Percentiles rank a stretch among this genome's conserved stretches.
phyloP scores from a whole-genome alignment of 2,329 filamentous ascomycete species.

The Trichoderma atrobrunneum region DNA sequence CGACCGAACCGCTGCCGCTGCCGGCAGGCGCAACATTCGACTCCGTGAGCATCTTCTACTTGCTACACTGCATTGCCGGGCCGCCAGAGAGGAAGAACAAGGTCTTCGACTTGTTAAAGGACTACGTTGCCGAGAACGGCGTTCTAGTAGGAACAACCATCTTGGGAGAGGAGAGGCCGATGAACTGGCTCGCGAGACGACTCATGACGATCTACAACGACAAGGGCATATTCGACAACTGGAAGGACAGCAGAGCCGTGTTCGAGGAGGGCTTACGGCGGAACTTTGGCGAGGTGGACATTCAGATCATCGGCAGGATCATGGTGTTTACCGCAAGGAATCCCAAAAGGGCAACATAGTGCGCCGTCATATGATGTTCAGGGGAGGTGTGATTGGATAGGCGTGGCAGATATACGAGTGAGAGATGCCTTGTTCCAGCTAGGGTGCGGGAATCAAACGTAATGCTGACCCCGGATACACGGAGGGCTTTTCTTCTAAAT shows the following conservation, averaged over 20 bases:
- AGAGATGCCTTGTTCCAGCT: not conserved
- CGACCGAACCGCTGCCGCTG: conserved; percentile 34
- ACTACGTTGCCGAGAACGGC: conserved; percentile 23
- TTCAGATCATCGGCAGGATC: conserved; percentile 37
- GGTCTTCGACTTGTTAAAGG: conserved; percentile 21
- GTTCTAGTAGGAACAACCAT: conserved; percentile 29
- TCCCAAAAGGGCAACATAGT: conserved; percentile 24
- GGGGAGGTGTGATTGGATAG: not conserved
- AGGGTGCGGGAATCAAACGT: not conserved
- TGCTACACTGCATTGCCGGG: conserved; percentile 29
- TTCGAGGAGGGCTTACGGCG: conserved; percentile 34
- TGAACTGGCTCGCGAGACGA: conserved; percentile 21
- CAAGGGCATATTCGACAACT: conserved; percentile 39
- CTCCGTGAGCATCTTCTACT: conserved; percentile 34
- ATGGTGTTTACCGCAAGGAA: conserved; percentile 38
- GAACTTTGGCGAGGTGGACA: conserved; percentile 40
- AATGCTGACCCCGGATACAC: not conserved
- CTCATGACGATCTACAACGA: conserved; percentile 35
- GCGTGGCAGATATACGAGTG: not conserved
- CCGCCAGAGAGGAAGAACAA: conserved; percentile 23
- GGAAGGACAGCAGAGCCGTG: conserved; percentile 34
- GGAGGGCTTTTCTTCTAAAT: not conserved
- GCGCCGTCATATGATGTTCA: not conserved
- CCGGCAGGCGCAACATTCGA: conserved; percentile 31
- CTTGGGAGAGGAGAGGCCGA: conserved; percentile 20